These are phyloP conservation scores for Corymbia maculata DNA, from an alignment of 345 rosid genomes.

Conservation along the genomic window DNA sequence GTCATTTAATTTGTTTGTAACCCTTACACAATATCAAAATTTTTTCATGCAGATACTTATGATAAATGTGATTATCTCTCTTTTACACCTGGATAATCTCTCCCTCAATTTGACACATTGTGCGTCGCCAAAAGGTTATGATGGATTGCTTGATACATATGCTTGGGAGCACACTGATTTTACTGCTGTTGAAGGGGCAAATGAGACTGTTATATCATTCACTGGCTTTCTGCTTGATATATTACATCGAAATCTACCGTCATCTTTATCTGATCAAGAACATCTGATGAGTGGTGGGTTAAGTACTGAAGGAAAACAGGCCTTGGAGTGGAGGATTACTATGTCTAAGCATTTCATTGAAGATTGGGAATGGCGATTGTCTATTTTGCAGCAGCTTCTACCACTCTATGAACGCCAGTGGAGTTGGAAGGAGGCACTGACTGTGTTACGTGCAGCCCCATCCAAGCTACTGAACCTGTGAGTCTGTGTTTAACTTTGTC, in stretches of 20 bases:
- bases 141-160: constrained; percentile 25
- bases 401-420: constrained; percentile 84
- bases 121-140: constrained; percentile 41
- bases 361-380: constrained; percentile 95
- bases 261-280: constrained; percentile 41
- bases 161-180: constrained; percentile 36
- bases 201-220: constrained; percentile 63
- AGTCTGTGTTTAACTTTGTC: constrained; percentile 10
- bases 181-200: constrained; percentile 48
- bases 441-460: constrained; percentile 85
- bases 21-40: background rate
- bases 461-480: constrained; percentile 90
- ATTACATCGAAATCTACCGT: constrained; percentile 58
- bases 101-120: constrained; percentile 49
- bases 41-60: constrained; percentile 67
- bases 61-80: constrained; percentile 84
- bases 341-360: constrained; percentile 65
- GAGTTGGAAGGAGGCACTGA: constrained; percentile 92
- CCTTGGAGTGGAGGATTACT: constrained; percentile 90
- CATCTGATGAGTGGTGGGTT: constrained; percentile 38
- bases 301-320: constrained; percentile 50
- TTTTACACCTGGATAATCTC: constrained; percentile 76
- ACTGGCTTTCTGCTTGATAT: constrained; percentile 63
- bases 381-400: constrained; percentile 83
- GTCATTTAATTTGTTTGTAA: constrained; percentile 5